phyloP scores from a whole-genome alignment of 1,139 yeast species.

The Arxiozyma slooffiae region DNA sequence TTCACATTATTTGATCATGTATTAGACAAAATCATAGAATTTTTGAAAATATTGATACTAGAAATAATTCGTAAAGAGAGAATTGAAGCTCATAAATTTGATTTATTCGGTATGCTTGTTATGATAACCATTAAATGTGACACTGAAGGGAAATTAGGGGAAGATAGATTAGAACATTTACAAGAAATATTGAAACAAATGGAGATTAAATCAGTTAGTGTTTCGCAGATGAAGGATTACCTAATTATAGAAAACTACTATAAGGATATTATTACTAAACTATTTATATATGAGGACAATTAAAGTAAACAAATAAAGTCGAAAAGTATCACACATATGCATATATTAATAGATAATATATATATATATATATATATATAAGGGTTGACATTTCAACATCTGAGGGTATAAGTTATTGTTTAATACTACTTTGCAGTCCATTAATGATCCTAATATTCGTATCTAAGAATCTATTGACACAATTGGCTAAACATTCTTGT shows the following conservation, averaged over 20 bases:
- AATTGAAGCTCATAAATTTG: conserved; percentile 20
- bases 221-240: background rate
- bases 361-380: too few relatives aligned
- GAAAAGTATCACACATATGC: too few relatives aligned
- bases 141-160: conserved; percentile 18
- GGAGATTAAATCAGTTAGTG: background rate
- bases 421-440: conserved; percentile 28
- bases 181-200: background rate
- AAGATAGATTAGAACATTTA: conserved; percentile 1
- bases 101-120: conserved; percentile 18
- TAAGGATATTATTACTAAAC: background rate
- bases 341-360: background rate
- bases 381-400: too few relatives aligned
- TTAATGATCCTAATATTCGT: conserved; percentile 79
- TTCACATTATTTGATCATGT: conserved; percentile 17
- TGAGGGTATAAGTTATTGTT: background rate
- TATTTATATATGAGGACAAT: background rate
- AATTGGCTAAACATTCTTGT: conserved; percentile 65
- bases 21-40: conserved; percentile 10
- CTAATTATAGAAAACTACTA: background rate
- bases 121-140: conserved; percentile 20
- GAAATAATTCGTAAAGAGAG: conserved; percentile 15
- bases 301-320: background rate
- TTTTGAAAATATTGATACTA: conserved; percentile 12
- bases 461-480: conserved; percentile 78